Percentiles rank a stretch among this genome's conserved stretches.
These are phyloP conservation scores for Thielaviopsis punctulata DNA, from an alignment of 2,329 filamentous ascomycete species.

Conservation along the genomic window DNA sequence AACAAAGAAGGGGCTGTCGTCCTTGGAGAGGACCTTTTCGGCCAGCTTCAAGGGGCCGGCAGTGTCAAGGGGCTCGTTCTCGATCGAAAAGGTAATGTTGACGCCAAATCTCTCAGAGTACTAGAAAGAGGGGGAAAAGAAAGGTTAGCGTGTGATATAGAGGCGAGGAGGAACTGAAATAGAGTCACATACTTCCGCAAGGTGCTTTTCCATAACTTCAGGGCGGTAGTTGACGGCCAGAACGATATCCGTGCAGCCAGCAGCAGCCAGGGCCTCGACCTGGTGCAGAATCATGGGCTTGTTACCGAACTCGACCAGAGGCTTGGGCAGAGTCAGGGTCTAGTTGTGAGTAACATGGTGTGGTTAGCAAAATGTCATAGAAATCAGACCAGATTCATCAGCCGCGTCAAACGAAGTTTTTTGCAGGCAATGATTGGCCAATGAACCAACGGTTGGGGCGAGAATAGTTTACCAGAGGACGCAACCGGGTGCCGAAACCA, in stretches of 20 bases:
- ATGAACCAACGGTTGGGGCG: background rate
- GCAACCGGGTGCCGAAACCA: constrained; percentile 94
- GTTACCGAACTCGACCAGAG: constrained; percentile 91
- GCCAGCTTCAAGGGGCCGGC: constrained; percentile 91
- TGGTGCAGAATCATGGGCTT: constrained; percentile 99
- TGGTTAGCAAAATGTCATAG: background rate
- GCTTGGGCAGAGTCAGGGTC: constrained; percentile 95
- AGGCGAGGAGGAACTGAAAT: background rate
- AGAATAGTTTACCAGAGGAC: constrained; percentile 58
- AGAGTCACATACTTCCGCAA: constrained; percentile 55
- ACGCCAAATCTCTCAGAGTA: constrained; percentile 87
- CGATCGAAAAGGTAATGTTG: constrained; percentile 92
- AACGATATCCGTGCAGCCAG: constrained; percentile 93
- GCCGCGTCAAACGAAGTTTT: background rate
- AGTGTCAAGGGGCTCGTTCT: constrained; percentile 86
- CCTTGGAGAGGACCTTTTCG: constrained; percentile 80
- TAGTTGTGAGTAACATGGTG: constrained; percentile 21
- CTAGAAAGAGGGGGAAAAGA: constrained; percentile 25
- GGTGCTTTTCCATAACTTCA: constrained; percentile 87
- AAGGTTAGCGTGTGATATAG: background rate
- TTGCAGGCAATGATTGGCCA: background rate
- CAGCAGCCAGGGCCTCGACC: constrained; percentile 82
- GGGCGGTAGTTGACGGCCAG: constrained; percentile 97
- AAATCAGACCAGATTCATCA: background rate
- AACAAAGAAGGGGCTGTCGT: constrained; percentile 91